phyloP scores from a whole-genome alignment of 352 stramenopile genomes.

The Peronospora destructor region DNA sequence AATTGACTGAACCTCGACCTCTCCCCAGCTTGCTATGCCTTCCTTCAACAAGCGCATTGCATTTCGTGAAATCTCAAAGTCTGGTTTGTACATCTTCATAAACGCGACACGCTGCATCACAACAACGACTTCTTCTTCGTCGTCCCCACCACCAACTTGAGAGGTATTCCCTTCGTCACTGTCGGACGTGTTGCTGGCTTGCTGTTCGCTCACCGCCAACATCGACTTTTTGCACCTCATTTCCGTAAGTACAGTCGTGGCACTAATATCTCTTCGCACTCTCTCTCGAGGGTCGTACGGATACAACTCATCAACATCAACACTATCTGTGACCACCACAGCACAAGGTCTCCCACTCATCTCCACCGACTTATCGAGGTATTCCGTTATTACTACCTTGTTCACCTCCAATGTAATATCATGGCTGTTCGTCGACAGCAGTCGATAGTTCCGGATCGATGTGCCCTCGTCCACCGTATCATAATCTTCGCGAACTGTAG shows the following conservation, averaged over 20 bases:
- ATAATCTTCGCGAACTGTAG: conserved; percentile 47
- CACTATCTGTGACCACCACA: conserved; percentile 33
- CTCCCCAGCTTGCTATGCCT: conserved; percentile 30
- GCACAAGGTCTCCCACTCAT: conserved; percentile 21
- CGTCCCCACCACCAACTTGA: background rate
- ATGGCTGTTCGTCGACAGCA: conserved; percentile 31
- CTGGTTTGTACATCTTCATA: conserved; percentile 31
- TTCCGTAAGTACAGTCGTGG: conserved; percentile 23
- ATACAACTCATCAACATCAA: conserved; percentile 40
- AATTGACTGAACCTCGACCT: conserved; percentile 27
- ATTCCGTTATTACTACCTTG: conserved; percentile 26
- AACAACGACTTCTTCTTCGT: conserved; percentile 22
- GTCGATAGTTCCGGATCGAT: conserved; percentile 35
- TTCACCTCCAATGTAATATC: conserved; percentile 23
- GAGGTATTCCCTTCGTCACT: background rate
- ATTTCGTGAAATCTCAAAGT: conserved; percentile 18
- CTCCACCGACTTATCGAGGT: conserved; percentile 18
- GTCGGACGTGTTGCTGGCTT: background rate
- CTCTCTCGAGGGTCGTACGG: conserved; percentile 32
- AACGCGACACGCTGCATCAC: conserved; percentile 29
- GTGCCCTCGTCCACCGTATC: conserved; percentile 25
- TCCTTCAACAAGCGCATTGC: conserved; percentile 24
- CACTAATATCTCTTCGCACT: conserved; percentile 36
- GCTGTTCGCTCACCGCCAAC: conserved; percentile 4
- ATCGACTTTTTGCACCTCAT: conserved; percentile 12